Base-by-base conservation (phyloP, 2,329 filamentous ascomycete species). In the Fusarium hostae region DNA sequence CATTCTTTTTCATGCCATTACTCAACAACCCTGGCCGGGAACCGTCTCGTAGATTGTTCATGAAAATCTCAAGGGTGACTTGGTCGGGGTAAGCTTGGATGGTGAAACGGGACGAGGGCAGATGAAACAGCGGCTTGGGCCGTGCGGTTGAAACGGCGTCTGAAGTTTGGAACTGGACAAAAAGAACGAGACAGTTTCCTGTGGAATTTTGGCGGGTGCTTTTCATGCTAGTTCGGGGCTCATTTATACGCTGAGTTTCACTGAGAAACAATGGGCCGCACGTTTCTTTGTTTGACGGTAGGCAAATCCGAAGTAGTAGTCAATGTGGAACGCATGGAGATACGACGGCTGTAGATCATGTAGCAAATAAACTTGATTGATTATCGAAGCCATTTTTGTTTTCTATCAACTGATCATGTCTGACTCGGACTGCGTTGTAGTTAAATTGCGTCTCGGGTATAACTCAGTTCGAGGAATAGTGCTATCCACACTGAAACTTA, bases 41-140 rank as follows among this genome's bases (percentile, higher is more conserved):
- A 44, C 22, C 45, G 39, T 30, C 11, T 32, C 28, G 39, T 41
- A 50, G 50, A 72, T 70, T 60, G 34, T 45, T 24, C 32, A 18
- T 41, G 40, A 30, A 32, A 44, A 66, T 50, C 40, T 34, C 52
- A 40, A 50, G 57, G 51, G 39, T 34, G 26, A 51, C 18, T 39
- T 59, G 35, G 26, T 16, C 35, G 22, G 37, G 18, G 18, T 39
- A 20, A 41, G 34, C 63, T 51, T 62, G 50, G n/a, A 63, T 70
- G 41, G 45, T 72, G 70, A 72, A 72, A 72, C 70, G 37, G 66
- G 32, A 44, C 22, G 68, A 45, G 39, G 43, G 4, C 15, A 43
- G 54, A 52, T 72, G 69, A 72, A 70, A 72, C 69, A 22, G 50
- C 30, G 35, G 65, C 28, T 15, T 16, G 35, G 63, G 50, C 60